Evolutionary conservation across 345 rosid genomes (phyloP).

Genomic region (Citrus cavaleriei): DNA sequence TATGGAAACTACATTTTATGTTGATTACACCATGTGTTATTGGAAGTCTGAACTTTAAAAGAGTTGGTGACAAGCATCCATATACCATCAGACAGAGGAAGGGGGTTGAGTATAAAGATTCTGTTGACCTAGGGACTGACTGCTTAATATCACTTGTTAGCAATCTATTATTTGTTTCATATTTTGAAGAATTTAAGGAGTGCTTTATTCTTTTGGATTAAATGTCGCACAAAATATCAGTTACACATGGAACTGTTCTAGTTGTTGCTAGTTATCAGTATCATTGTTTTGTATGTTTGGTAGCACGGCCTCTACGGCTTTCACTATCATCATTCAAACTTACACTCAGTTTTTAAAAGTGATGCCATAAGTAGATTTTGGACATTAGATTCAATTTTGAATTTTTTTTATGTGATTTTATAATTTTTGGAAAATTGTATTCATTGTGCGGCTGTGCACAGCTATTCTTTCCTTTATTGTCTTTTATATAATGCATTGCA

Average conservation of each 20-base stretch:
- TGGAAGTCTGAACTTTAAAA: background rate
- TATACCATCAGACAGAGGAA: background rate
- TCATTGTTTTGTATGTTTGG: background rate
- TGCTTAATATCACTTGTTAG: background rate
- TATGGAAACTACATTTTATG: background rate
- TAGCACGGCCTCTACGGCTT: background rate
- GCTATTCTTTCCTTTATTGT: background rate
- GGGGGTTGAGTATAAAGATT: background rate
- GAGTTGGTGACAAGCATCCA: background rate
- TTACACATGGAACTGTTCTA: background rate
- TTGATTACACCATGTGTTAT: background rate
- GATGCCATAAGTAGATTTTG: background rate
- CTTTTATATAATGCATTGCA: background rate
- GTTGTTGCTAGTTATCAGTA: background rate
- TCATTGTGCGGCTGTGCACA: background rate
- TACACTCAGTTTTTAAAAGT: background rate
- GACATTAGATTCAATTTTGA: background rate
- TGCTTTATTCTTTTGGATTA: background rate
- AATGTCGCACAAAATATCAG: background rate
- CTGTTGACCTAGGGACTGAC: background rate
- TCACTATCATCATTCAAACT: background rate
- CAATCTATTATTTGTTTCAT: background rate
- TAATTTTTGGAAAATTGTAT: background rate
- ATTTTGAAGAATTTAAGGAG: background rate
- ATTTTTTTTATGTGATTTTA: background rate